Conservation (phyloP, 495 filamentous ascomycete genomes). For the Neurospora cerealis region DNA sequence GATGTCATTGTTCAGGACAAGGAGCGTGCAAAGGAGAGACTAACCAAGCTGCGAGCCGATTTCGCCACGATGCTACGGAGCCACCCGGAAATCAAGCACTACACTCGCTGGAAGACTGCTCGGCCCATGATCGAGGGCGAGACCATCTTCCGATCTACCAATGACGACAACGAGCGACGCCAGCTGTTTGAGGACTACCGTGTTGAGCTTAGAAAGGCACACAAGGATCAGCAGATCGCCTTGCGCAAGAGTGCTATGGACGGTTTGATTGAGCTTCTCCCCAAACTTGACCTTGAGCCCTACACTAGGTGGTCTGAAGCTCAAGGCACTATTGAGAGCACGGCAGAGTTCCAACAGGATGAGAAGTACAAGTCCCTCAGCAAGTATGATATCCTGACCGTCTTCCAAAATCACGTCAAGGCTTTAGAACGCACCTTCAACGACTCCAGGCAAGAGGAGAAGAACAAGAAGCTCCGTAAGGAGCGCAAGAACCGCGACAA, state of each 20-base stretch:
- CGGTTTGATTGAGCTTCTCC: slow-evolving; percentile 70
- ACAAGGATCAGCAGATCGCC: slow-evolving; percentile 61
- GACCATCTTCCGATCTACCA: slow-evolving; percentile 86
- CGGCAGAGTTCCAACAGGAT: slow-evolving; percentile 71
- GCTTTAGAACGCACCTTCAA: slow-evolving; percentile 81
- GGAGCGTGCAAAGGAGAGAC: slow-evolving; percentile 87
- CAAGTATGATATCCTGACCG: slow-evolving; percentile 83
- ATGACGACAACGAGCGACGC: slow-evolving; percentile 78
- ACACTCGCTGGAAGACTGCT: slow-evolving; percentile 95
- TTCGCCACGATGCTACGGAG: slow-evolving; percentile 94
- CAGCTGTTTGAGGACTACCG: slow-evolving; percentile 95
- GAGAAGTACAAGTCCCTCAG: slow-evolving; percentile 80
- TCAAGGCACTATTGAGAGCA: slow-evolving; percentile 67
- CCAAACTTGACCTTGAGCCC: slow-evolving; percentile 76
- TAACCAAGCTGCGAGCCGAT: slow-evolving; percentile 85
- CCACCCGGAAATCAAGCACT: slow-evolving; percentile 95
- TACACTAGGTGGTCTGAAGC: slow-evolving; percentile 95
- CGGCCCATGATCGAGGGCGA: slow-evolving; percentile 91
- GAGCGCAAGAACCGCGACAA: slow-evolving; percentile 79
- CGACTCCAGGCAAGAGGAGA: slow-evolving; percentile 77
- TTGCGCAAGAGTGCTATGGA: slow-evolving; percentile 76
- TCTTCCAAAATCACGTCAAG: slow-evolving; percentile 93
- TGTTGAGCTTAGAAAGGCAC: slow-evolving; percentile 64
- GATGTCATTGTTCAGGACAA: slow-evolving; percentile 90
- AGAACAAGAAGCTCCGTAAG: slow-evolving; percentile 64